Conservation (phyloP, 169 alveolate genomes). For the Theileria parva region DNA sequence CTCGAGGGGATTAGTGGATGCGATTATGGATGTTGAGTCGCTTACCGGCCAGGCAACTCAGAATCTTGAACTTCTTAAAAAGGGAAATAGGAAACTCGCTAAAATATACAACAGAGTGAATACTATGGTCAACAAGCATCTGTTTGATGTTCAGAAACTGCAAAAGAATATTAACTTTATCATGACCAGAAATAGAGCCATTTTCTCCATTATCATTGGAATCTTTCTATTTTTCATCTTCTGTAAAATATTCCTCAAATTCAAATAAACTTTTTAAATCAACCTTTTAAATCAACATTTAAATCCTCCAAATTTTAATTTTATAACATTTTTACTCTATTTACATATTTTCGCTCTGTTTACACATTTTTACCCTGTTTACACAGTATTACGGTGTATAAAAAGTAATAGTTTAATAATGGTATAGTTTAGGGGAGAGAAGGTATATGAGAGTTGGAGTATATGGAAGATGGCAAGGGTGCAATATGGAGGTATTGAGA, state of each 20-base stretch:
- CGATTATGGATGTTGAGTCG: constrained; percentile 66
- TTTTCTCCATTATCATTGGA: constrained; percentile 50
- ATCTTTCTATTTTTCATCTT: constrained; percentile 39
- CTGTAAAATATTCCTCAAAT: constrained; percentile 15
- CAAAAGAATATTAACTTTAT: constrained; percentile 56
- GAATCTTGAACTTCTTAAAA: constrained; percentile 26
- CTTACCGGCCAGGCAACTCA: constrained; percentile 55
- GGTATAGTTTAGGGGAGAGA: background rate
- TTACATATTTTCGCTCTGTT: background rate
- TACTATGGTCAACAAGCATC: constrained; percentile 58
- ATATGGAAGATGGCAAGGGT: background rate
- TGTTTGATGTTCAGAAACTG: constrained; percentile 48
- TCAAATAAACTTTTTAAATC: background rate
- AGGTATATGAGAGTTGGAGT: background rate
- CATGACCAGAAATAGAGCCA: constrained; percentile 35
- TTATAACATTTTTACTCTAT: too few relatives aligned
- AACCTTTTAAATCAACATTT: too few relatives aligned
- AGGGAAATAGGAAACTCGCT: constrained; percentile 29
- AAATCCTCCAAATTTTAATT: too few relatives aligned
- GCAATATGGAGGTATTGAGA: constrained; percentile 1
- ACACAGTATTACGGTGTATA: too few relatives aligned
- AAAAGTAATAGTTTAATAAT: background rate
- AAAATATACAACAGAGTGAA: constrained; percentile 27
- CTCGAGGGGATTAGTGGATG: constrained; percentile 51
- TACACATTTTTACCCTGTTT: too few relatives aligned